These are phyloP conservation scores for Leptographium radiaticola DNA, from an alignment of 2,329 filamentous ascomycete genomes.

Conservation along the genomic window DNA sequence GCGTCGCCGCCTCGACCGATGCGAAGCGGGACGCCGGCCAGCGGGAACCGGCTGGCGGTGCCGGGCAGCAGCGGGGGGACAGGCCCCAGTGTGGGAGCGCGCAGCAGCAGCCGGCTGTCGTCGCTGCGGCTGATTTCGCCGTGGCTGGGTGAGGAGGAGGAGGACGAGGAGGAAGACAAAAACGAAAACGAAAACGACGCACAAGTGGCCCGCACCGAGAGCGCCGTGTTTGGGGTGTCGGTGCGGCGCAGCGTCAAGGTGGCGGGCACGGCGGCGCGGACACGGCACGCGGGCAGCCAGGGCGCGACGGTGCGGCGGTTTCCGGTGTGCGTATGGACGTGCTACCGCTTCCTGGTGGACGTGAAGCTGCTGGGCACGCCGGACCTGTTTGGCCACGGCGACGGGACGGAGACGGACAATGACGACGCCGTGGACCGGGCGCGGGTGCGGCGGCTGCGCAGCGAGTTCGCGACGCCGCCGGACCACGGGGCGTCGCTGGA, in stretches of 20 bases:
- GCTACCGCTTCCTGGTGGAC: constrained; percentile 23
- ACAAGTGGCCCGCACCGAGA: constrained; percentile 2
- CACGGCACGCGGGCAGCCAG: constrained; percentile 22
- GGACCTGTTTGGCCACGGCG: constrained; percentile 22
- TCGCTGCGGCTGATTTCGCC: neutral
- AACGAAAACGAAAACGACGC: neutral
- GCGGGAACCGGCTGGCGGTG: too few relatives aligned
- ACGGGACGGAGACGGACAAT: constrained; percentile 19
- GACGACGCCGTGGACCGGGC: constrained; percentile 20
- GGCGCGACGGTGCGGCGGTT: constrained; percentile 24
- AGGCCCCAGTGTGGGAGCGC: neutral
- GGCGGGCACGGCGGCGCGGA: constrained; percentile 24
- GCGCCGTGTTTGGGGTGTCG: constrained; percentile 26
- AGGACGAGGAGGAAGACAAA: neutral
- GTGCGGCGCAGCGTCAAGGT: constrained; percentile 26
- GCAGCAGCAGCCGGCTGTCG: neutral
- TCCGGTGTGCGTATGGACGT: constrained; percentile 28
- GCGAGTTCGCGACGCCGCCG: constrained; percentile 22
- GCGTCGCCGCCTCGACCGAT: too few relatives aligned
- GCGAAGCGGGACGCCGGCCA: too few relatives aligned
- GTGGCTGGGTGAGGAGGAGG: neutral
- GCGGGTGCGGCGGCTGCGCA: constrained; percentile 20
- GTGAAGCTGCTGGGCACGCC: constrained; percentile 21
- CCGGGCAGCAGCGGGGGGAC: too few relatives aligned
- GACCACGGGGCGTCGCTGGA: constrained; percentile 25